These are phyloP conservation scores for Friedmanniomyces endolithicus DNA, from an alignment of 495 filamentous ascomycete genomes.

Conservation along the genomic window DNA sequence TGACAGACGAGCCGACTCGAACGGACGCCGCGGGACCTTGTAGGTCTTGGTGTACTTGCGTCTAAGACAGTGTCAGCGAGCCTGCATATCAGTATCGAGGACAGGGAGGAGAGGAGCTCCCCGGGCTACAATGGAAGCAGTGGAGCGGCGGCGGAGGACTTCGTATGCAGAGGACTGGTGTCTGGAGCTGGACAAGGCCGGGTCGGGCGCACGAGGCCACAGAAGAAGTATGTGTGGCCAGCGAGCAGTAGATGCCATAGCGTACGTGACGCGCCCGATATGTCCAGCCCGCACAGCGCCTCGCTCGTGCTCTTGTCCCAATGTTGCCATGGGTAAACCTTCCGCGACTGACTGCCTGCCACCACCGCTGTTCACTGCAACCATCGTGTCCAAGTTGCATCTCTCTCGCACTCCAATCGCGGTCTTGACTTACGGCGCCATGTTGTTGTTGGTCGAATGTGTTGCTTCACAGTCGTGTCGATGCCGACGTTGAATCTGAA, in stretches of 20 bases:
- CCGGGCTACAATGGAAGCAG: background rate
- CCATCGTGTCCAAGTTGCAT: background rate
- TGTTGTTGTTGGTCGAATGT: constrained; percentile 15
- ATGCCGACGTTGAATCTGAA: background rate
- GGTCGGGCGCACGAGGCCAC: background rate
- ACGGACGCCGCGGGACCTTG: constrained; percentile 80
- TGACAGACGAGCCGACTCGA: constrained; percentile 99
- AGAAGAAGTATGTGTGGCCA: background rate
- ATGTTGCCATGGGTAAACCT: background rate
- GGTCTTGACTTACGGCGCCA: constrained; percentile 22
- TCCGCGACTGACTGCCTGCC: background rate
- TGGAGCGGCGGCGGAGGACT: background rate
- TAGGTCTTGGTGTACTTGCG: constrained; percentile 87
- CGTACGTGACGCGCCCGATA: background rate
- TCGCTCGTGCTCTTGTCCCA: background rate
- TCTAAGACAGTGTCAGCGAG: constrained; percentile 9
- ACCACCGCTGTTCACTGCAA: background rate
- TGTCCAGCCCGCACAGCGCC: background rate
- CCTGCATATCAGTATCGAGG: background rate
- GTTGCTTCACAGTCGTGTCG: constrained; percentile 8
- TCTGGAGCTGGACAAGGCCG: background rate
- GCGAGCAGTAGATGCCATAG: too few relatives aligned
- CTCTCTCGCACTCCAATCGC: background rate
- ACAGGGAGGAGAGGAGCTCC: background rate
- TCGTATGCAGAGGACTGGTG: background rate